Conservation (phyloP, 2,329 filamentous ascomycete genomes). For the Aspergillus floridensis region DNA sequence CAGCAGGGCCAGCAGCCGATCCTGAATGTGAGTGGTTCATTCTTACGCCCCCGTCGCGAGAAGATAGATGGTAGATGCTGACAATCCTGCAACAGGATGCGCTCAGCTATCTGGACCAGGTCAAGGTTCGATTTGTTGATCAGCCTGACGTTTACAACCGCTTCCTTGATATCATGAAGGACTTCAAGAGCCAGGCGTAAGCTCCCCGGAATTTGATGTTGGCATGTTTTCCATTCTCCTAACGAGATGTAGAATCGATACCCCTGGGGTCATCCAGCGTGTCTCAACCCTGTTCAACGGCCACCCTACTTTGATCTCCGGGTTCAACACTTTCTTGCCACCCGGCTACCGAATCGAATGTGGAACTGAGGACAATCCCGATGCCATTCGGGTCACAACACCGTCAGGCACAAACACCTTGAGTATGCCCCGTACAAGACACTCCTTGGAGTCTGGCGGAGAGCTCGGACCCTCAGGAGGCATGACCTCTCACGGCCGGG, state of each 20-base stretch:
- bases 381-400: conserved; percentile 93
- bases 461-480: conserved; percentile 33
- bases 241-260: conserved; percentile 68
- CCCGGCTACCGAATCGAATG: conserved; percentile 97
- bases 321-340: conserved; percentile 96
- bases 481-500: conserved; percentile 31
- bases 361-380: conserved; percentile 87
- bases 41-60: neutral
- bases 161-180: conserved; percentile 99
- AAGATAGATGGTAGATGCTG: neutral
- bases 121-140: conserved; percentile 96
- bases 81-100: conserved; percentile 61
- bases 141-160: conserved; percentile 96
- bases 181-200: conserved; percentile 96
- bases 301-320: conserved; percentile 91
- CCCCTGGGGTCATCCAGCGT: conserved; percentile 92
- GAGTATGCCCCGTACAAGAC: conserved; percentile 60
- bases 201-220: conserved; percentile 35
- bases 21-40: conserved; percentile 55
- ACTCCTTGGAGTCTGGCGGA: conserved; percentile 33
- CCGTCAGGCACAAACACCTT: conserved; percentile 96
- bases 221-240: conserved; percentile 7
- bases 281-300: conserved; percentile 95
- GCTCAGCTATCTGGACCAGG: conserved; percentile 93
- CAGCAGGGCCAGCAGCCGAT: conserved; percentile 79